phyloP scores from a whole-genome alignment of 2,329 filamentous ascomycete species.

The Thermoascus crustaceus region DNA sequence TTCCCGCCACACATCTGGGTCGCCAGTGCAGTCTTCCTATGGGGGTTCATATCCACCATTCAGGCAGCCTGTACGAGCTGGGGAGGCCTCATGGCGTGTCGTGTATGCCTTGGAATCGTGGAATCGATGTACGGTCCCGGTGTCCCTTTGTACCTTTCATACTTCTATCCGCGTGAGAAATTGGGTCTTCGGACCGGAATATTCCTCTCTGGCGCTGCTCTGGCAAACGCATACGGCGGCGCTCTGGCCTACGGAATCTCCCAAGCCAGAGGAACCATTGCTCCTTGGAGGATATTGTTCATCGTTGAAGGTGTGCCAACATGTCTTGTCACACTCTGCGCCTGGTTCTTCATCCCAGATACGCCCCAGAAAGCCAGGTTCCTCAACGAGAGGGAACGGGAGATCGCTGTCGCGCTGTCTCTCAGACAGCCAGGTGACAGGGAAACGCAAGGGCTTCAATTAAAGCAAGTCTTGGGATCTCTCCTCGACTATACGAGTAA shows the following conservation, averaged over 20 bases:
- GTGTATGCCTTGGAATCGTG: conserved; percentile 9
- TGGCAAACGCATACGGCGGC: conserved; percentile 30
- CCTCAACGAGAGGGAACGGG: conserved; percentile 32
- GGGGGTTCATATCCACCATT: conserved; percentile 18
- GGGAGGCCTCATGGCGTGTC: conserved; percentile 19
- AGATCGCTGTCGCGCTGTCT: conserved; percentile 16
- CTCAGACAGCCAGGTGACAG: conserved; percentile 16
- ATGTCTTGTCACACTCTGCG: conserved; percentile 28
- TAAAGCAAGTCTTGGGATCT: conserved; percentile 10
- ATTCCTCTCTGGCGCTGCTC: conserved; percentile 32
- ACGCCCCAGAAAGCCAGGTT: conserved; percentile 32
- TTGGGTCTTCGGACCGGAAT: conserved; percentile 41
- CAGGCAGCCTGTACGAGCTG: conserved; percentile 15
- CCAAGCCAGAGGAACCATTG: conserved; percentile 17
- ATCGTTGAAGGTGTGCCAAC: conserved; percentile 38
- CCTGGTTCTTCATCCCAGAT: conserved; percentile 37
- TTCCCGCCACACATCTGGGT: conserved; percentile 19
- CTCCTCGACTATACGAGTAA: conserved; percentile 11
- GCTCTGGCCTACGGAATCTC: conserved; percentile 29
- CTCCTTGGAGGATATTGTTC: conserved; percentile 38
- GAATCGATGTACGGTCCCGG: conserved; percentile 13
- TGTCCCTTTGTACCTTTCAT: conserved; percentile 27
- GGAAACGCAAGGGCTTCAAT: conserved; percentile 12
- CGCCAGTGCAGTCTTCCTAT: conserved; percentile 15
- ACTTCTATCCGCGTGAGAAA: conserved; percentile 44